phyloP scores from a whole-genome alignment of 306 rosid species.

The Quercus agrifolia region DNA sequence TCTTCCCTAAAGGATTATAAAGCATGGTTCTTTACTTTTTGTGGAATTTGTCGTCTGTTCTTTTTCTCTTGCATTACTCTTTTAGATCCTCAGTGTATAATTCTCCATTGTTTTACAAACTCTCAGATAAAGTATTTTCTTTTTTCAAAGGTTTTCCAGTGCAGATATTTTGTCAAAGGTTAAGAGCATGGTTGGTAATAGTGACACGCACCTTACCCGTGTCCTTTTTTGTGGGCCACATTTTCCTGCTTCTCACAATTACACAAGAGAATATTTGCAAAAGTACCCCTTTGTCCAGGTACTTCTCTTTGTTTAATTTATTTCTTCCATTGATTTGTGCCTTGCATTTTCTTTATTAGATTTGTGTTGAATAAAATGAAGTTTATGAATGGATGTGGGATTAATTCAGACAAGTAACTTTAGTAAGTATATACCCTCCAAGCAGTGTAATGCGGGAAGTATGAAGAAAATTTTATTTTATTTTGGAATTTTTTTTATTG shows the following conservation, averaged over 20 bases:
- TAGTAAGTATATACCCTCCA: no score
- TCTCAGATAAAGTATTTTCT: background rate
- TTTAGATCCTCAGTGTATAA: background rate
- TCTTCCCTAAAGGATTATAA: background rate
- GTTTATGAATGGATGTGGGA: background rate
- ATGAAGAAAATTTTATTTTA: no score
- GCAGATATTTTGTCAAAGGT: slow-evolving; percentile 21
- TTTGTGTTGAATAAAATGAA: background rate
- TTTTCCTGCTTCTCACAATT: slow-evolving; percentile 60
- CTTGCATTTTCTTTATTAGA: background rate
- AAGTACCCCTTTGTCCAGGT: slow-evolving; percentile 65
- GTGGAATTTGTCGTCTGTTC: background rate
- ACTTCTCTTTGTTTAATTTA: background rate
- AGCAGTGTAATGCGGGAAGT: no score
- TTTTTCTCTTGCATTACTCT: background rate
- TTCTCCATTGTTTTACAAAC: background rate
- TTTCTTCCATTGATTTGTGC: background rate
- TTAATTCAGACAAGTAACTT: background rate
- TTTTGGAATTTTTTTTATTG: no score
- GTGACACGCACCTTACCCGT: slow-evolving; percentile 34
- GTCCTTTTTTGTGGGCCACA: slow-evolving; percentile 75
- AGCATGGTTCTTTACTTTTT: background rate
- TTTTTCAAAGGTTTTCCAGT: background rate
- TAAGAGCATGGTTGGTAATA: slow-evolving; percentile 21
- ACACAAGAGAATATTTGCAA: slow-evolving; percentile 59